Conservation (phyloP, 805 yeast species). For the Wilhelminamyces savonicus region DNA sequence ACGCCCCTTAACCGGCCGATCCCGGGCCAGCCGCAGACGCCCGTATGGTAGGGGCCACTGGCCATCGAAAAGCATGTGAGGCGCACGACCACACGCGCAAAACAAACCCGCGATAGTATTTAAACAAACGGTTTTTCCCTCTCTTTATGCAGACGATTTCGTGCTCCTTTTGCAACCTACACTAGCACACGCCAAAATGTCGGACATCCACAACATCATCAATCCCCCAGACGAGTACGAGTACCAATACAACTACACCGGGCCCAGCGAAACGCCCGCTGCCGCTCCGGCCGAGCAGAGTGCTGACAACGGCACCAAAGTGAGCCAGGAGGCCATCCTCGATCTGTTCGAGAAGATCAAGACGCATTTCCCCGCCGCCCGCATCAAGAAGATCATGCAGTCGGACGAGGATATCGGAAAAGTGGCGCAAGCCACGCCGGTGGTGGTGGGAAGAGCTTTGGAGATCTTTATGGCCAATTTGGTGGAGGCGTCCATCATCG, state of each 20-base stretch:
- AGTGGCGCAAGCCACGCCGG: slow-evolving; percentile 97
- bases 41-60: too few species aligned
- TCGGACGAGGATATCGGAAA: slow-evolving; percentile 98
- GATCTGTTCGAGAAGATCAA: slow-evolving; percentile 47
- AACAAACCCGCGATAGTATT: background rate
- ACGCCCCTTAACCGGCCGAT: too few species aligned
- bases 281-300: background rate
- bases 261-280: slow-evolving; percentile 1
- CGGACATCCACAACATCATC: slow-evolving; percentile 20
- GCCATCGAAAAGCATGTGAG: too few species aligned
- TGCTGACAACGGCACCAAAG: slow-evolving; percentile 6
- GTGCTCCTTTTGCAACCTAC: too few species aligned
- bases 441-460: slow-evolving; percentile 92
- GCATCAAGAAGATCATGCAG: slow-evolving; percentile 95
- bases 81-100: slow-evolving; percentile 1
- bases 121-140: background rate
- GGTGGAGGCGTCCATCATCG: slow-evolving; percentile 75
- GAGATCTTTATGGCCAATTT: slow-evolving; percentile 87
- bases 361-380: slow-evolving; percentile 86
- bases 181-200: slow-evolving; percentile 9
- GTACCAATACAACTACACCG: slow-evolving; percentile 8
- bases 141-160: too few species aligned
- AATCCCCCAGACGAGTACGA: slow-evolving; percentile 19
- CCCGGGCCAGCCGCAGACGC: too few species aligned
- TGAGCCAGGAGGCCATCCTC: slow-evolving; percentile 27